A percentile compares a stretch with the other conserved stretches of the same genome.
These are phyloP conservation scores for Farysia itapuensis DNA, from an alignment of 1,284 basidiomycete species.

Conservation along the genomic window DNA sequence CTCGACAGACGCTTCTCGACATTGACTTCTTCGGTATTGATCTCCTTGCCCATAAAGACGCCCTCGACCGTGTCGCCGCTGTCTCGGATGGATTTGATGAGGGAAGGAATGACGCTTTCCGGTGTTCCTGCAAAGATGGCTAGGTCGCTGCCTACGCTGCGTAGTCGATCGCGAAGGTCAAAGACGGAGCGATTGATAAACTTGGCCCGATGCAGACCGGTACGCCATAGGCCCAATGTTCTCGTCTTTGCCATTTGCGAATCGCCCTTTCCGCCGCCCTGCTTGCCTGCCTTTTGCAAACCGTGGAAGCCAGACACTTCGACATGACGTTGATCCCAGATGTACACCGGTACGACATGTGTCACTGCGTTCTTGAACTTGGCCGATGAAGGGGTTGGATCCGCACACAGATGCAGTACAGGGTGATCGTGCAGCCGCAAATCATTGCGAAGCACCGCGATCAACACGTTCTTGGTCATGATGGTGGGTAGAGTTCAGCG, in stretches of 20 bases:
- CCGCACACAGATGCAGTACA: slow-evolving; percentile 42
- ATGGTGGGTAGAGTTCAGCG: too few relatives aligned
- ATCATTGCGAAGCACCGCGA: slow-evolving; percentile 43
- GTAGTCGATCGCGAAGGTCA: slow-evolving; percentile 35
- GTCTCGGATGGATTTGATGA: slow-evolving; percentile 60
- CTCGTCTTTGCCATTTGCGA: slow-evolving; percentile 36
- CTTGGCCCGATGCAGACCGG: slow-evolving; percentile 35
- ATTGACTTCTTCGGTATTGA: slow-evolving; percentile 50
- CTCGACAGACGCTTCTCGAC: slow-evolving; percentile 24
- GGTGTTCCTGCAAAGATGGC: slow-evolving; percentile 47
- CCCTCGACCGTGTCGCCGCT: slow-evolving; percentile 61
- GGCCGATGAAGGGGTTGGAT: slow-evolving; percentile 14
- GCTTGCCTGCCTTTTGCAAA: slow-evolving; percentile 19
- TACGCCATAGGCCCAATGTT: slow-evolving; percentile 38
- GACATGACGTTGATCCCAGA: slow-evolving; percentile 43
- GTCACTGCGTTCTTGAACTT: slow-evolving; percentile 36
- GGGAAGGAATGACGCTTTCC: slow-evolving; percentile 42
- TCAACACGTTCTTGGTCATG: slow-evolving; percentile 38
- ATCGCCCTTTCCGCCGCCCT: slow-evolving; percentile 8
- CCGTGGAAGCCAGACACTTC: slow-evolving; percentile 42
- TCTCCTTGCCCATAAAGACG: slow-evolving; percentile 63
- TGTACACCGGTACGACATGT: slow-evolving; percentile 49
- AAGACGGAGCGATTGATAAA: slow-evolving; percentile 45
- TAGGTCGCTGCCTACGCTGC: slow-evolving; percentile 29
- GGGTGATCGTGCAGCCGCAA: slow-evolving; percentile 50